Evolutionary conservation across 495 filamentous ascomycete species (phyloP), one percentile per base, ranked within the genome.

Genomic region (Lepidopterella palustris): DNA sequence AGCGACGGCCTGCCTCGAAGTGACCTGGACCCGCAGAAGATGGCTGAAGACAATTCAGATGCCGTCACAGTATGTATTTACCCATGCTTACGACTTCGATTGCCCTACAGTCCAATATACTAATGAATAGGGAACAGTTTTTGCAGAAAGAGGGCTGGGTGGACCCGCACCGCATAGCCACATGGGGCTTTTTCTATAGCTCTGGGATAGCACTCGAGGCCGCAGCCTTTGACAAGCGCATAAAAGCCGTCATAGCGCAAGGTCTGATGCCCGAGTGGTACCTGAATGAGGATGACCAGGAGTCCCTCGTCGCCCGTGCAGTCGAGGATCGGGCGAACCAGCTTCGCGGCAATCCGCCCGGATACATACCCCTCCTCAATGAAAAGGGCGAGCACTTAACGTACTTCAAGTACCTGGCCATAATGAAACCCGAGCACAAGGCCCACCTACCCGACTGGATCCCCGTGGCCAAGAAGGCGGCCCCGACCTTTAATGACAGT

Each of bases 1-100:
- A 58, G 55, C 55, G 55, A 58, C 23, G 55, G 55, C 15, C n/a
- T 50, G 26, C 55, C 55, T 6, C 55, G 55, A 50, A 58, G 50
- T 40, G 55, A 58, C 18, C 5, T 31, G 5, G 24, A 58, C 20
- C 55, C 55, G 4, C 23, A 24, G 9, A 50, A 50, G 27, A 21
- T 6, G 6, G 23, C 23, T 18, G 39, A 58, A 25, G 55, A 58
- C 42, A 6, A 50, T 28, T 32, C 35, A 20, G 55, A 58, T 25
- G 55, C 55, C 9, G 9, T 58, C 10, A 58, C 55, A 24, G n/a
- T n/a, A n/a, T n/a, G n/a, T 29, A 53, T 13, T 10, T 29, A 20
- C 8, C 20, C 29, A 29, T 5, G 20, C 26, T 53, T 53, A 9
- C 15, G 10, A 26, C 10, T 29, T n/a, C n/a, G n/a, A n/a, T n/a